phyloP scores from a whole-genome alignment of 2,329 filamentous ascomycete species.

The Escovopsis sp. region DNA sequence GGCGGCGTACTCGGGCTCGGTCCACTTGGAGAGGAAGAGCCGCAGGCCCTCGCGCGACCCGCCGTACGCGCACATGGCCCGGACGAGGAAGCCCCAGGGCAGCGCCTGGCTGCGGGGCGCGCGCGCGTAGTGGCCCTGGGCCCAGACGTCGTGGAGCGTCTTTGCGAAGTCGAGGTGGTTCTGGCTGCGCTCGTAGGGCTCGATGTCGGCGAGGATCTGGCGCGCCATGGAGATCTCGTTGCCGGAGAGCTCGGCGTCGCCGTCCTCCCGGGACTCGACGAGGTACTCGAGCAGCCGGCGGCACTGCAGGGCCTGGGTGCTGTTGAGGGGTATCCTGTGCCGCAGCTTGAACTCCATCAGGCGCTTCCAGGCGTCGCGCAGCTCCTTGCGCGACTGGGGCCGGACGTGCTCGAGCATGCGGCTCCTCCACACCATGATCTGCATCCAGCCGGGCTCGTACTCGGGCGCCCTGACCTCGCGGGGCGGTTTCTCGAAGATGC shows the following conservation, averaged over 20 bases:
- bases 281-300: slow-evolving; percentile 47
- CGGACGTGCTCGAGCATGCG: slow-evolving; percentile 48
- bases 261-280: slow-evolving; percentile 11
- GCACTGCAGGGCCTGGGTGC: slow-evolving; percentile 47
- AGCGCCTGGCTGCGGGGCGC: slow-evolving; percentile 9
- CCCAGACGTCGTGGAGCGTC: slow-evolving; percentile 23
- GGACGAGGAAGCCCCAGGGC: slow-evolving; percentile 18
- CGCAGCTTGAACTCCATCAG: slow-evolving; percentile 46
- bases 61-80: slow-evolving; percentile 38
- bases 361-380: slow-evolving; percentile 48
- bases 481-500: slow-evolving; percentile 45
- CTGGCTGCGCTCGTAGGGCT: slow-evolving; percentile 27
- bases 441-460: slow-evolving; percentile 56
- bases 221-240: slow-evolving; percentile 31
- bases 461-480: slow-evolving; percentile 45
- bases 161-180: slow-evolving; percentile 34
- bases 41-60: slow-evolving; percentile 38
- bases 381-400: slow-evolving; percentile 45
- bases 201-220: slow-evolving; percentile 24
- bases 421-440: slow-evolving; percentile 53
- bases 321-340: slow-evolving; percentile 38
- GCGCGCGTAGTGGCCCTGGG: slow-evolving; percentile 8
- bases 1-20: slow-evolving; percentile 9
- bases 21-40: slow-evolving; percentile 23
- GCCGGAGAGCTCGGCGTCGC: slow-evolving; percentile 17